These are phyloP conservation scores for Aureococcus anophagefferens DNA, from an alignment of 108 stramenopile genomes.

Conservation along the genomic window DNA sequence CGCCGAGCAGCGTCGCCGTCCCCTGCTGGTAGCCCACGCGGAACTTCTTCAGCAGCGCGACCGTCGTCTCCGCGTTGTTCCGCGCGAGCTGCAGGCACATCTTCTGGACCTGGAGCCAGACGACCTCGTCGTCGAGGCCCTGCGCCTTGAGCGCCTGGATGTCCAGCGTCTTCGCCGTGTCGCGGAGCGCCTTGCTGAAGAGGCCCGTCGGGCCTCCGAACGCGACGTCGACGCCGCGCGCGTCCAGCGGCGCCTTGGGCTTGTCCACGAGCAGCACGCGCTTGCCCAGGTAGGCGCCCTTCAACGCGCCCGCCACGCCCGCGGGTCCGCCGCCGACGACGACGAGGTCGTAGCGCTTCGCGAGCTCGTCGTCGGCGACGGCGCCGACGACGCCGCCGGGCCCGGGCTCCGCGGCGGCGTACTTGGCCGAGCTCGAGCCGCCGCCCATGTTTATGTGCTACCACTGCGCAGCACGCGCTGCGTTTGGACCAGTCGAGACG, in stretches of 20 bases:
- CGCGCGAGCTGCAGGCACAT: constrained; percentile 58
- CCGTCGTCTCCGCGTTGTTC: constrained; percentile 53
- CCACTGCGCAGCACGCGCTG: no score
- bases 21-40: constrained; percentile 53
- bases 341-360: constrained; percentile 61
- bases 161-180: constrained; percentile 59
- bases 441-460: no score
- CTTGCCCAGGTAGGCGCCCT: constrained; percentile 36
- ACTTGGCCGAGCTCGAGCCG: no score
- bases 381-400: no score
- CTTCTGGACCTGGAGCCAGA: constrained; percentile 65
- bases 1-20: constrained; percentile 40
- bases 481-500: no score
- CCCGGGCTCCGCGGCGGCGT: no score
- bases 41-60: constrained; percentile 50
- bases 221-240: constrained; percentile 53
- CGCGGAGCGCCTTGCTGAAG: constrained; percentile 64
- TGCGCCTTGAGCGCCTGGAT: constrained; percentile 57
- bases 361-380: no score
- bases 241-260: constrained; percentile 49
- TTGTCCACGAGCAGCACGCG: constrained; percentile 60
- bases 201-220: constrained; percentile 62
- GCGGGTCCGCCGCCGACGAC: constrained; percentile 64
- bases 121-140: constrained; percentile 59
- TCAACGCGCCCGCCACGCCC: constrained; percentile 56